phyloP scores from a whole-genome alignment of 306 rosid species.

The Dalbergia cochinchinensis region DNA sequence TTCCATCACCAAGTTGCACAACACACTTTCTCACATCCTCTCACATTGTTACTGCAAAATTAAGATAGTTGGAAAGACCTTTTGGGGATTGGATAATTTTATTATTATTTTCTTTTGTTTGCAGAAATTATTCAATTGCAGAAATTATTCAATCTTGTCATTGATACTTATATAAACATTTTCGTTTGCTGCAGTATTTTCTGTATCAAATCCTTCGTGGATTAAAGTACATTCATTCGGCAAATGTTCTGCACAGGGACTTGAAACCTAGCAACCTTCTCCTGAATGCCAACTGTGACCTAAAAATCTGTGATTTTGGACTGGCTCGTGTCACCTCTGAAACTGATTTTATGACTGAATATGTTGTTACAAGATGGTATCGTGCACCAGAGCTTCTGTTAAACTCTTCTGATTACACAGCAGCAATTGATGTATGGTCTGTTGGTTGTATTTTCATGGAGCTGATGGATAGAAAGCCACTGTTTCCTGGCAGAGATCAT shows the following conservation, averaged over 20 bases:
- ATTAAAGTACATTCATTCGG: slow-evolving; percentile 96
- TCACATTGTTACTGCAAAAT: not conserved
- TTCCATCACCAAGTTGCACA: slow-evolving; percentile 8
- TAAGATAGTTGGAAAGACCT: slow-evolving; percentile 5
- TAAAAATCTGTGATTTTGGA: slow-evolving; percentile 96
- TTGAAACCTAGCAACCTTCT: slow-evolving; percentile 97
- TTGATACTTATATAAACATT: slow-evolving; percentile 23
- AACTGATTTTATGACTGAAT: slow-evolving; percentile 97
- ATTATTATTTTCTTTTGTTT: slow-evolving; percentile 15
- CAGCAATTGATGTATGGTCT: slow-evolving; percentile 98
- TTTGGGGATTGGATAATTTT: not conserved
- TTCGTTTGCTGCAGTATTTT: slow-evolving; percentile 72
- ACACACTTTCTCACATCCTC: slow-evolving; percentile 8
- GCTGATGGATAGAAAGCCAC: slow-evolving; percentile 92
- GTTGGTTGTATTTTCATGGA: slow-evolving; percentile 99
- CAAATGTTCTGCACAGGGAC: slow-evolving; percentile 96
- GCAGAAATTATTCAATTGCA: not conserved
- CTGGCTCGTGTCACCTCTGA: slow-evolving; percentile 97
- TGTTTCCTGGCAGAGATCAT: slow-evolving; percentile 98
- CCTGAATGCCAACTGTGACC: slow-evolving; percentile 92
- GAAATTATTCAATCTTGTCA: slow-evolving; percentile 17
- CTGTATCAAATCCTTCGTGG: slow-evolving; percentile 97
- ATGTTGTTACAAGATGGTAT: slow-evolving; percentile 97
- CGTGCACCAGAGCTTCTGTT: slow-evolving; percentile 95
- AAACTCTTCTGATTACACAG: slow-evolving; percentile 96